Base-by-base conservation (phyloP, 2,329 filamentous ascomycete species). In the Daldinia eschscholtzii region DNA sequence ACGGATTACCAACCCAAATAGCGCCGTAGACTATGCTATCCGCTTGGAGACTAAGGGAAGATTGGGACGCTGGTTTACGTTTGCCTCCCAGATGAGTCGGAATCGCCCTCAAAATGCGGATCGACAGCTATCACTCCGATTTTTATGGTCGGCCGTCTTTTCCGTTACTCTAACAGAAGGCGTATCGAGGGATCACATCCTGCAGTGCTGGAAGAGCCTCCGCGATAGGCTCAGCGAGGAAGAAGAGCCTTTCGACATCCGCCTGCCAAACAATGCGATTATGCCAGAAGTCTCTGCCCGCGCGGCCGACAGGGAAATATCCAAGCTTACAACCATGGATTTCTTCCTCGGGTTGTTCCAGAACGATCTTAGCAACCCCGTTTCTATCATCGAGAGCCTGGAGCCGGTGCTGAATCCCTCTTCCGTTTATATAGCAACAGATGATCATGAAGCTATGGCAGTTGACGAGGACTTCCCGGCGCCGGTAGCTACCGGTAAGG, bases 261-360 rank as follows among this genome's bases (percentile, higher is more conserved):
- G 85, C 37, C 83, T 98, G 0, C 88, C 91, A 3, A 98, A 99
- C 79, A 98, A 97, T 76, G 87, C 89, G 1, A 87, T 94, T 20
- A 97, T 99, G 90, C 89, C 93, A 0, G 92, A 96, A 70, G 87
- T 99, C 57, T 98, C 95, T 0, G 82, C 89, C 1, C 86, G 87
- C n/a, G 93, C 93, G 0, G 91, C 96, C 6, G 94, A 98, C 70
- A 90, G 93, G 61, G 95, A 99, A 77, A 91, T 98, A 28, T 95
- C 93, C 12, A 94, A 94, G 75, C 86, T 98, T 37, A 97, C 93
- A 13, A 98, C 95, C 0, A 96, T 97, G 88, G 95, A 98, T 76
- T 98, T 98, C 79, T 98, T 99, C 80, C 86, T 94, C 57, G 93
- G 91, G 41, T 88, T 99, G 0, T 98, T 98, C 77, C 92, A 93